Base-by-base conservation (phyloP, 306 rosid genomes). In the Corylus americana region DNA sequence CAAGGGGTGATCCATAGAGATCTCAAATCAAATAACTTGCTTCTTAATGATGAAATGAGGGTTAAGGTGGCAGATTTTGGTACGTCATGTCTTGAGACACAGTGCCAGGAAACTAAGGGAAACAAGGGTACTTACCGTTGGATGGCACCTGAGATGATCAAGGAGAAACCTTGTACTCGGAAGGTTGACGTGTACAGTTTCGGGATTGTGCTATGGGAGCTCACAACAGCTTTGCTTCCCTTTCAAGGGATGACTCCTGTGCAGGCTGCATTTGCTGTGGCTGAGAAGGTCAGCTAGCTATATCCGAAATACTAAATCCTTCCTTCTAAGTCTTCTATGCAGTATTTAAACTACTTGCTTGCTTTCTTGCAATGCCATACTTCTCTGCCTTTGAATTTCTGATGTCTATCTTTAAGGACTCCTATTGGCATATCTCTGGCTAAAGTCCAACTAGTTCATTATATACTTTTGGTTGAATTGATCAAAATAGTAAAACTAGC, bases 181-280 rank as follows among this genome's bases (percentile, higher is more conserved):
- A 94, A 94, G 73, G 98, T 94, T 74, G 98, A 94, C 79, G 98
- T 94, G 3, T 94, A 94, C 81, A 94, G 98, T 70, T 94, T 94
- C 42, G 98, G 98, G 48, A 94, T 94, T 81, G 97, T 94, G 84
- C 90, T 94, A 62, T 94, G 98, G 98, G 98, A 94, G 83, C 97
- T 94, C 74, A 94, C 97, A 13, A 94, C 98, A 2, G 89, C 94
- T 70, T 76, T 94, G 63, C 97, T 94, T 79, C 98, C 98, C 25
- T 94, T 94, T 71, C 98, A 94, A 85, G 98, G 98, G 79, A 94
- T 94, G 97, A 94, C 98, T 76, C 98, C 98, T 2, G 98, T 94
- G 45, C 98, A 94, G 85, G 97, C 98, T 79, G 98, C 98, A 71
- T 94, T 94, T 87, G 98, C 98, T 13, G 98, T 94, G 74, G 89